These are phyloP conservation scores for Citrus trifoliata DNA, from an alignment of 345 rosid species.

Conservation along the genomic window DNA sequence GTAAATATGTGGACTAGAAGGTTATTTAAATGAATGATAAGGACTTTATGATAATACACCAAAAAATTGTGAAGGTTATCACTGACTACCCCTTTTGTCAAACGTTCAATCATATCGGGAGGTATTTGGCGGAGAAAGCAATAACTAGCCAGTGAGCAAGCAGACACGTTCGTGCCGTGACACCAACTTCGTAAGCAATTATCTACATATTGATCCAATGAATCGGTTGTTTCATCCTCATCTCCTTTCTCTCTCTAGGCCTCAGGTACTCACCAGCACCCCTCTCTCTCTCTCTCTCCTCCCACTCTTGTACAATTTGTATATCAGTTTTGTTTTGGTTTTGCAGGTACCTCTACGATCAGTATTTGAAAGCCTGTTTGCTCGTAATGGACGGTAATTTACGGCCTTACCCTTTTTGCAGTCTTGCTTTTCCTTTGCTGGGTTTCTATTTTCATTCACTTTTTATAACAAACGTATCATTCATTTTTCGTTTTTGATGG, in stretches of 20 bases:
- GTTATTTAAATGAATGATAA: too few species aligned
- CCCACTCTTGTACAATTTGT: neutral
- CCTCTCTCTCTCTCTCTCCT: neutral
- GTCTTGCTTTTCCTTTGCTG: neutral
- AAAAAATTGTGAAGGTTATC: neutral
- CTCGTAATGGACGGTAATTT: conserved; percentile 56
- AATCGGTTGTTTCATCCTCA: conserved; percentile 10
- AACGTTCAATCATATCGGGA: too few species aligned
- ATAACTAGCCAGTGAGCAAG: too few species aligned
- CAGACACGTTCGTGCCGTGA: neutral
- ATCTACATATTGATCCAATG: neutral
- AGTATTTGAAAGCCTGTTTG: conserved; percentile 22
- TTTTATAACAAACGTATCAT: neutral
- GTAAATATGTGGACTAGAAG: too few species aligned
- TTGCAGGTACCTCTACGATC: conserved; percentile 46
- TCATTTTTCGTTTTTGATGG: neutral
- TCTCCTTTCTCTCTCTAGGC: conserved; percentile 1
- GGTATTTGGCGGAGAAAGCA: neutral
- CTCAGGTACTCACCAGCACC: conserved; percentile 7
- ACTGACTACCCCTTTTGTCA: neutral
- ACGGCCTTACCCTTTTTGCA: neutral
- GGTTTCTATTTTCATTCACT: neutral
- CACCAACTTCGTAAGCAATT: neutral
- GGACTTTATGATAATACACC: neutral
- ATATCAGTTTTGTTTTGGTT: neutral